phyloP scores from a whole-genome alignment of 192 early-diverging fungal species.

The Coemansia sp. region DNA sequence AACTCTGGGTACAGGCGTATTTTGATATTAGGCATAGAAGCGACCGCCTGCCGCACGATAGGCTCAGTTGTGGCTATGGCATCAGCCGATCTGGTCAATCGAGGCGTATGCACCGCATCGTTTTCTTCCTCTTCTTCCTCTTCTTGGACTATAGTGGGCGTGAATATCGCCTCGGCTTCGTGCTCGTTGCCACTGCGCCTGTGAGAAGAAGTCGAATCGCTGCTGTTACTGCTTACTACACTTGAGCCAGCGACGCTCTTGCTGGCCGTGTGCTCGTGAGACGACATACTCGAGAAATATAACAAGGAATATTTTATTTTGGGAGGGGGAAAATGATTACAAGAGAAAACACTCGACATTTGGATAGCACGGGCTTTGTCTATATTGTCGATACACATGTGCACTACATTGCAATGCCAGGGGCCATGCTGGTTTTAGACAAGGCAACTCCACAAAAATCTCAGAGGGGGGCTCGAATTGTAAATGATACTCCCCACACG shows the following conservation, averaged over 20 bases:
- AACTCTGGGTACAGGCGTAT: slow-evolving; percentile 2
- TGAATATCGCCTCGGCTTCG: neutral
- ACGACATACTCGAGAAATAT: slow-evolving; percentile 1
- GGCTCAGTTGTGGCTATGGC: neutral
- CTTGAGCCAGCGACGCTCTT: neutral
- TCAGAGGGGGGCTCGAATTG: neutral
- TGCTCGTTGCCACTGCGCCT: neutral
- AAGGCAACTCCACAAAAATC: neutral
- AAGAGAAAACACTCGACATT: neutral
- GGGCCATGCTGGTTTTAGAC: neutral
- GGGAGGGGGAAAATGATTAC: neutral
- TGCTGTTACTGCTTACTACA: neutral
- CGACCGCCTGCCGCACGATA: neutral
- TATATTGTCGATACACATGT: neutral
- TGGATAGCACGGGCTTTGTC: neutral
- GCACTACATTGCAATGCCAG: neutral
- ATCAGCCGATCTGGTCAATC: neutral
- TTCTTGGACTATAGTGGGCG: neutral
- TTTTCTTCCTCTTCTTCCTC: neutral
- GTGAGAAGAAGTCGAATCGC: neutral
- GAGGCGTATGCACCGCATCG: neutral
- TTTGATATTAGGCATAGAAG: slow-evolving; percentile 24
- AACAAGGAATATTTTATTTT: neutral
- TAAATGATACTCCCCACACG: neutral
- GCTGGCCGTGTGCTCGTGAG: neutral